phyloP scores from a whole-genome alignment of 2,329 filamentous ascomycete species.

The Magnaporthales sp. region DNA sequence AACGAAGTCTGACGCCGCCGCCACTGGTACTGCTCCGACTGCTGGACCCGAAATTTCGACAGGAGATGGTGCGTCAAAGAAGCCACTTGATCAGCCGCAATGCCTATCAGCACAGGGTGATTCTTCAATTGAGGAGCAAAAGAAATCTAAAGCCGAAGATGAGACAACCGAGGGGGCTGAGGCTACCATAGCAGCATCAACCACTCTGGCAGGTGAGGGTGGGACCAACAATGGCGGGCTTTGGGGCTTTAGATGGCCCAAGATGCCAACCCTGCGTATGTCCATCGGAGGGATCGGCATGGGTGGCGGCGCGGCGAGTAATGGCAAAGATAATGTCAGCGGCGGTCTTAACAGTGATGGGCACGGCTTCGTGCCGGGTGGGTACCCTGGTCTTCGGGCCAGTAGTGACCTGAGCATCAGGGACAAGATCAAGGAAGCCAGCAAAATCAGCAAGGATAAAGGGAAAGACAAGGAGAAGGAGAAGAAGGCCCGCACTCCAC shows the following conservation, averaged over 20 bases:
- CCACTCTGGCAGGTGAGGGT: background rate
- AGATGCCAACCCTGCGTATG: slow-evolving; percentile 5
- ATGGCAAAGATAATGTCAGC: background rate
- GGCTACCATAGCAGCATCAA: background rate
- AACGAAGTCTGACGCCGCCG: background rate
- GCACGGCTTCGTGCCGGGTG: background rate
- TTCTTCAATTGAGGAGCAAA: background rate
- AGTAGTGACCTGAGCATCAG: background rate
- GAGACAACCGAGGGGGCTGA: background rate
- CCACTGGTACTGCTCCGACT: background rate
- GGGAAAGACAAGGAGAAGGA: background rate
- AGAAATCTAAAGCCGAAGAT: background rate
- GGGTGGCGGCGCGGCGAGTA: background rate
- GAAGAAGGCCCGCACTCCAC: background rate
- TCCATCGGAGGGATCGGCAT: slow-evolving; percentile 1
- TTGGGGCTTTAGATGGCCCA: slow-evolving; percentile 3
- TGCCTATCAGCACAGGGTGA: background rate
- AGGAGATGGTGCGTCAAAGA: background rate
- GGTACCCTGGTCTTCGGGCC: background rate
- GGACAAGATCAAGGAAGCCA: background rate
- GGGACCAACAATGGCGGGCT: background rate
- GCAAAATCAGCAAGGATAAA: background rate
- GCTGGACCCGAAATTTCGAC: background rate
- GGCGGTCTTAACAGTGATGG: background rate
- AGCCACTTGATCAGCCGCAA: background rate